Base-by-base conservation (phyloP, 768 basidiomycete genomes). In the Coprinopsis marcescibilis region DNA sequence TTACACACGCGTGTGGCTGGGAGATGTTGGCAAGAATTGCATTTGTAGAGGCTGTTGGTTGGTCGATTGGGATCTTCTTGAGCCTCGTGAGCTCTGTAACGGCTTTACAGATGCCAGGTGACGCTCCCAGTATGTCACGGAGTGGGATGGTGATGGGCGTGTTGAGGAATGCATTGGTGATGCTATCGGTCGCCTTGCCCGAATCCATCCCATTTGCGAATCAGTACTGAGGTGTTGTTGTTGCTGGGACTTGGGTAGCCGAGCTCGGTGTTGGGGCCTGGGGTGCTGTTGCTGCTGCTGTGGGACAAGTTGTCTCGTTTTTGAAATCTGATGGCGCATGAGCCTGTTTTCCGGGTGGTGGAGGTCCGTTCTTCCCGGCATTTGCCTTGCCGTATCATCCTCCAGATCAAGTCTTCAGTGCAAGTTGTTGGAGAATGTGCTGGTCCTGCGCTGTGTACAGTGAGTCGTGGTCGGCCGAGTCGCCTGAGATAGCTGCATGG, bases 161-260 rank as follows among this genome's bases (percentile, higher is more conserved):
- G 11, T 56, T 51, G 3, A 60, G 36, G 1, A 46, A 39, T 1
- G 38, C 29, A 13, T 55, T 30, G 3, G 52, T 39, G 1, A 57
- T 43, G 4, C 24, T 30, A 3, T 38, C 38, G 15, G 50, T 23
- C 1, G 52, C 7, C 13, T 29, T 36, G 1, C 50, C 17, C 15
- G 54, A 45, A 43, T 60, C 57, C 3, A 53, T 45, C 3, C 52
- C 41, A 4, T 52, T 45, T 3, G 35, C 35, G 23, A 49, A 55
- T 11, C 50, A 43, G 34, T 30, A 54, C 25, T 57, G 55, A 1
- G 53, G 51, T 0, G 34, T 45, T 1, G 3, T 14, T 6, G 23
- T 4, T 3, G 15, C 39, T 10, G 23, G n/a, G 14, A 13, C 32
- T 13, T 12, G 1, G 32, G 40, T 49, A 0, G 49, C 34, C 7